These are phyloP conservation scores for Taphrina flavorubra DNA, from an alignment of 1,139 yeast species.

Conservation along the genomic window DNA sequence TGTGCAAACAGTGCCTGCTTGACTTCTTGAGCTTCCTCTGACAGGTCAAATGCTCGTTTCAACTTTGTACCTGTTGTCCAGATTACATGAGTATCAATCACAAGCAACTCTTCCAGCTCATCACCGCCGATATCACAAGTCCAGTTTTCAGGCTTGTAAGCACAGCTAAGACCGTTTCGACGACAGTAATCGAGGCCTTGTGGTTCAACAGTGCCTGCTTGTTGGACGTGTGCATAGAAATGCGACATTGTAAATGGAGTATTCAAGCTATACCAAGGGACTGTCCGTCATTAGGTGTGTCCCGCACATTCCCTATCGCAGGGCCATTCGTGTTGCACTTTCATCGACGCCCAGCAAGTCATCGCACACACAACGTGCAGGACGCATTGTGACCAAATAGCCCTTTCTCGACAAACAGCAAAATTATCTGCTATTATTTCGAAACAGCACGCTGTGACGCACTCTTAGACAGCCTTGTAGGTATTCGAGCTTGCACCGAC, in stretches of 20 bases:
- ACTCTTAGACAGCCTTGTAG: no score
- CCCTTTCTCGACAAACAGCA: no score
- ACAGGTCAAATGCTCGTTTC: constrained; percentile 30
- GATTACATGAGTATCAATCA: constrained; percentile 26
- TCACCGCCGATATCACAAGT: background rate
- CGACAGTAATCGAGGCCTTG: constrained; percentile 34
- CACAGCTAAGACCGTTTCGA: background rate
- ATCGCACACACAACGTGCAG: background rate
- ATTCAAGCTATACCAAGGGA: background rate
- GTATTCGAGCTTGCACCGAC: no score
- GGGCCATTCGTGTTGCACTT: no score
- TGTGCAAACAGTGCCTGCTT: constrained; percentile 40
- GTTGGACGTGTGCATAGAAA: background rate
- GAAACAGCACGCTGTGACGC: no score
- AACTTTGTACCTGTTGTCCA: constrained; percentile 36
- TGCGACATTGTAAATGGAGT: constrained; percentile 11
- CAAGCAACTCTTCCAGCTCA: constrained; percentile 34
- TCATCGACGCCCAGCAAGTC: background rate
- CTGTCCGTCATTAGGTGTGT: no score
- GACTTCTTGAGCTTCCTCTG: constrained; percentile 36
- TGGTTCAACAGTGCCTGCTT: constrained; percentile 19
- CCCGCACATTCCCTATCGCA: no score
- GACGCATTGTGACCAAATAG: background rate
- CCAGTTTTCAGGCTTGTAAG: constrained; percentile 4
- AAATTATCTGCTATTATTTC: no score